phyloP scores from a whole-genome alignment of 2,329 filamentous ascomycete genomes.

The Alternaria sp. region DNA sequence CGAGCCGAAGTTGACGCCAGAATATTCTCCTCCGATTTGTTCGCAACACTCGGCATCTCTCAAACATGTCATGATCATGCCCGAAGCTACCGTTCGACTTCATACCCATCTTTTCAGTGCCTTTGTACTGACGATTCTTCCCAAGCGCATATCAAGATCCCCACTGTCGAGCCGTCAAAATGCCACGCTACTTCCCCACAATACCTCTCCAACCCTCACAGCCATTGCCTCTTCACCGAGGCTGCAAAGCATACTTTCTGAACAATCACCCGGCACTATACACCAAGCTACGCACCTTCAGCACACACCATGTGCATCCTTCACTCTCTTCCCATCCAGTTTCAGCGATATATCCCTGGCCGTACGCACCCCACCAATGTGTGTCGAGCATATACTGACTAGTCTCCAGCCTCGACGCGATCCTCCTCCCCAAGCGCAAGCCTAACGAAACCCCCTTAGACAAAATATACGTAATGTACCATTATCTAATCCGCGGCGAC shows the following conservation, averaged over 20 bases:
- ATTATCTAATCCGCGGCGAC: not conserved
- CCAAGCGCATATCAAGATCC: not conserved
- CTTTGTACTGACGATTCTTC: not conserved
- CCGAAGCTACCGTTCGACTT: not conserved
- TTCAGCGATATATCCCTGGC: not conserved
- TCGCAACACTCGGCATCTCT: not conserved
- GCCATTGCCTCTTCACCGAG: not conserved
- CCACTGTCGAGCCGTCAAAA: not conserved
- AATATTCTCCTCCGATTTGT: not conserved
- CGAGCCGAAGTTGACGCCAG: not conserved
- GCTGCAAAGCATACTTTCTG: not conserved
- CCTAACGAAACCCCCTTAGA: not conserved
- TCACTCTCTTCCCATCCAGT: not conserved
- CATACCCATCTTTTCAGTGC: not conserved
- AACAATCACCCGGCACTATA: not conserved
- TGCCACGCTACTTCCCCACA: not conserved
- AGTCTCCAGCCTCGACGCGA: not conserved
- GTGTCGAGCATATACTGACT: not conserved
- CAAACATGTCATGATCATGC: not conserved
- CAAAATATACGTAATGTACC: constrained; percentile 2
- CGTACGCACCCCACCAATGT: not conserved
- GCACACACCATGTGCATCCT: not conserved
- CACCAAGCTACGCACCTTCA: not conserved
- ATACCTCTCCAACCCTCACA: not conserved
- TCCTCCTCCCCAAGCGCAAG: not conserved